These are phyloP conservation scores for Colletotrichum camelliae DNA, from an alignment of 2,329 filamentous ascomycete species.

Conservation along the genomic window DNA sequence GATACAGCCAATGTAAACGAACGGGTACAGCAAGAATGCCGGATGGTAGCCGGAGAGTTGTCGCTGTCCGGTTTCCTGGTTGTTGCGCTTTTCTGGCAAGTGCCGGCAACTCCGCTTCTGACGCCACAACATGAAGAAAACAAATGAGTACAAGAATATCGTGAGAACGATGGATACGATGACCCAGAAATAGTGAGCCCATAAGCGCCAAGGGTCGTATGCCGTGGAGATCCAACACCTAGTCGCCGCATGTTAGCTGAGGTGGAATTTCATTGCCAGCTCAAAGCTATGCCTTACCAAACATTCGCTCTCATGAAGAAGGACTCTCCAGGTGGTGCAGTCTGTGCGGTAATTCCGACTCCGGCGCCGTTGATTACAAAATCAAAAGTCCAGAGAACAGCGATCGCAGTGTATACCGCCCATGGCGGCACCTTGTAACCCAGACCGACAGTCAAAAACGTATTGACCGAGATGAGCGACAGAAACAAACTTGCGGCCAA, in stretches of 20 bases:
- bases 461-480: conserved; percentile 61
- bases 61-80: neutral
- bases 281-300: neutral
- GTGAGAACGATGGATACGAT: conserved; percentile 47
- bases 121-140: conserved; percentile 40
- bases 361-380: conserved; percentile 4
- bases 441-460: conserved; percentile 58
- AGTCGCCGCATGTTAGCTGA: neutral
- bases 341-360: neutral
- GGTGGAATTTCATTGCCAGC: accelerated
- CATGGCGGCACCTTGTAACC: conserved; percentile 50
- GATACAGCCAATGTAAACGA: conserved; percentile 68
- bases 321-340: neutral
- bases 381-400: conserved; percentile 53
- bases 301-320: conserved; percentile 18
- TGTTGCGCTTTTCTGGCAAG: neutral
- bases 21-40: conserved; percentile 64
- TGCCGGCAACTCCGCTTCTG: conserved; percentile 16
- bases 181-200: conserved; percentile 69
- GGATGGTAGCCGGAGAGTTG: conserved; percentile 8
- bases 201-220: conserved; percentile 57
- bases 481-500: conserved; percentile 64
- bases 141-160: conserved; percentile 40
- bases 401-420: conserved; percentile 47
- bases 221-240: conserved; percentile 67